These are phyloP conservation scores for Peterozyma xylosa DNA, from an alignment of 805 yeast genomes.

Conservation along the genomic window DNA sequence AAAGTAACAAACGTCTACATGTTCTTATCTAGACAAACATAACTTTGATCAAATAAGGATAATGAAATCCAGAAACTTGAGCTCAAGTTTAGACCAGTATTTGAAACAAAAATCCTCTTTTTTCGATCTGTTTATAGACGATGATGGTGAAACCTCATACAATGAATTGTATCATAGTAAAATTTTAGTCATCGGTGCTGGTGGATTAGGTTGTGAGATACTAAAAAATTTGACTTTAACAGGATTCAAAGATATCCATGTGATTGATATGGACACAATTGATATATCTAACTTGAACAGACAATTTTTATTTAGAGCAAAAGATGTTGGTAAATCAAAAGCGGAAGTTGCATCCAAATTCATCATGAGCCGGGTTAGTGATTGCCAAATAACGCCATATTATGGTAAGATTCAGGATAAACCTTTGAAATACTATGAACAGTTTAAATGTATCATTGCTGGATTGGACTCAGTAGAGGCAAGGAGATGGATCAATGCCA, in stretches of 20 bases:
- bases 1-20: too few species aligned
- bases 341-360: conserved; percentile 58
- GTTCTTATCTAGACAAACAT: too few species aligned
- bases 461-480: conserved; percentile 91
- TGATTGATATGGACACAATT: conserved; percentile 79
- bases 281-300: conserved; percentile 72
- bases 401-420: conserved; percentile 61
- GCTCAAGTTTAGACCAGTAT: conserved; percentile 1
- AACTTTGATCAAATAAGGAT: too few species aligned
- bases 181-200: conserved; percentile 60
- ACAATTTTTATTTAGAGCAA: conserved; percentile 58
- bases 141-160: too few species aligned
- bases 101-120: conserved; percentile 4
- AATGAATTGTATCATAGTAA: conserved; percentile 7
- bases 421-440: conserved; percentile 51
- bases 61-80: background rate
- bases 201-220: conserved; percentile 80
- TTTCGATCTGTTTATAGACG: background rate
- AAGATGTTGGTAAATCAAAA: conserved; percentile 60
- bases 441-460: conserved; percentile 69
- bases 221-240: conserved; percentile 61
- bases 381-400: conserved; percentile 46
- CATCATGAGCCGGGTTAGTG: conserved; percentile 36
- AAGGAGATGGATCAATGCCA: conserved; percentile 79
- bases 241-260: conserved; percentile 59